Evolutionary conservation across 768 basidiomycete genomes (phyloP), one percentile per base, ranked within the genome.

Genomic region (Rubroboletus satanas): DNA sequence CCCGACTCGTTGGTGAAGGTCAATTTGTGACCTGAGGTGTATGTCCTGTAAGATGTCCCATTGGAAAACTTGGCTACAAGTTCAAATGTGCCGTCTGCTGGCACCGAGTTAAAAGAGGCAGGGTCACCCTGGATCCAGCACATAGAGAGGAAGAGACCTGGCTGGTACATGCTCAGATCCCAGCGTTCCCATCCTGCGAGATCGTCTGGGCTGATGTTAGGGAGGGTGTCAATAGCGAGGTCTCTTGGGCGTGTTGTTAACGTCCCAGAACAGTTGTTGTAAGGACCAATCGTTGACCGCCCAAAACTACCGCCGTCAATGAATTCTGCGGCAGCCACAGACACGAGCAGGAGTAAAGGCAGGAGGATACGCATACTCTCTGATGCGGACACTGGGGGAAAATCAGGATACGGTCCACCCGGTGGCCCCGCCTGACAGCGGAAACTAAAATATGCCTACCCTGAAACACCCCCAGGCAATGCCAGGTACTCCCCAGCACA

Each of bases 261-360:
- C 8, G 28, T 29, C 14, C 61, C 58, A 7, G 55, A 60, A 36
- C 61, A 62, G 31, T 57, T 60, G n/a, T 59, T 56, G 49, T 54
- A 56, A 5, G 61, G 61, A 12, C 60, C 58, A 7, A 45, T 54
- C 8, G 44, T 50, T 31, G 51, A 1, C 7, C 29, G 29, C 11
- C 33, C 46, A 50, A 50, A 50, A 4, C 18, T 50, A 14, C 51
- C 45, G 5, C 14, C 10, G 4, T 4, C 4, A 21, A 48, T 14
- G 45, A 49, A 49, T 35, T 51, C 51, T 36, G 31, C 42, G 4
- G 42, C 23, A n/a, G n/a, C 32, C 8, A 15, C 12, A 18, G 33
- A 26, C 3, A 33, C 5, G 12, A 49, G 15, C 14, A 49, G 12
- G 35, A 15, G 23, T 28, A 18, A 29, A 33, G 17, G 10, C 5